phyloP scores from a whole-genome alignment of 768 basidiomycete genomes.

The Rhizopogon sp. region DNA sequence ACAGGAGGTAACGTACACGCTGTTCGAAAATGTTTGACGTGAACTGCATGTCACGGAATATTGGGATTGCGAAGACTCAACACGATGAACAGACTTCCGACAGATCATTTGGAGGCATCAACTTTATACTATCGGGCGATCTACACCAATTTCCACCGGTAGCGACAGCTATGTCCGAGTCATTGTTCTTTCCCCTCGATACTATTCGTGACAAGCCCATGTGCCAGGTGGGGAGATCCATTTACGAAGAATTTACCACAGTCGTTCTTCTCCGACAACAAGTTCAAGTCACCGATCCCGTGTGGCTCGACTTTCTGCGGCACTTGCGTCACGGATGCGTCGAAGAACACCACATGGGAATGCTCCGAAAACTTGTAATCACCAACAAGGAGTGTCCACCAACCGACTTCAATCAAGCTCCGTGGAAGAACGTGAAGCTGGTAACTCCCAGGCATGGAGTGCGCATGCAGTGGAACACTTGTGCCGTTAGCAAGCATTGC shows the following conservation, averaged over 20 bases:
- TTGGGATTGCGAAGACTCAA: not conserved
- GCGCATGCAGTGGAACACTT: conserved; percentile 23
- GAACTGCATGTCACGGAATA: not conserved
- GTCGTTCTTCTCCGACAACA: conserved; percentile 32
- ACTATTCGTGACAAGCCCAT: not conserved
- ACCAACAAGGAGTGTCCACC: not conserved
- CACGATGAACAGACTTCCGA: not conserved
- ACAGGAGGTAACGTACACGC: no score
- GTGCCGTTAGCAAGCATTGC: not conserved
- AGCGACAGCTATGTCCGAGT: conserved; percentile 4
- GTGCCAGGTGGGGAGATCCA: conserved; percentile 9
- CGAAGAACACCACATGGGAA: conserved; percentile 17
- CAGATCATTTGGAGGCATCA: conserved; percentile 31
- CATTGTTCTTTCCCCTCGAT: conserved; percentile 7
- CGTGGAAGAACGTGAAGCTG: conserved; percentile 20
- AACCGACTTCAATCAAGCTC: conserved; percentile 11
- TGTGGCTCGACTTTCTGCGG: conserved; percentile 27
- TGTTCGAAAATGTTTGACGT: no score
- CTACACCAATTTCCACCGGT: conserved; percentile 30
- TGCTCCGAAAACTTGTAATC: conserved; percentile 21
- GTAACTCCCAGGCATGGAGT: conserved; percentile 28
- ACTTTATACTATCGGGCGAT: conserved; percentile 37
- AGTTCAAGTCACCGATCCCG: conserved; percentile 22
- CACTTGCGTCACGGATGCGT: conserved; percentile 20
- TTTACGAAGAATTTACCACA: conserved; percentile 24